Evolutionary conservation across 257 asterid species (phyloP).

Genomic region (Jacaranda mimosifolia): DNA sequence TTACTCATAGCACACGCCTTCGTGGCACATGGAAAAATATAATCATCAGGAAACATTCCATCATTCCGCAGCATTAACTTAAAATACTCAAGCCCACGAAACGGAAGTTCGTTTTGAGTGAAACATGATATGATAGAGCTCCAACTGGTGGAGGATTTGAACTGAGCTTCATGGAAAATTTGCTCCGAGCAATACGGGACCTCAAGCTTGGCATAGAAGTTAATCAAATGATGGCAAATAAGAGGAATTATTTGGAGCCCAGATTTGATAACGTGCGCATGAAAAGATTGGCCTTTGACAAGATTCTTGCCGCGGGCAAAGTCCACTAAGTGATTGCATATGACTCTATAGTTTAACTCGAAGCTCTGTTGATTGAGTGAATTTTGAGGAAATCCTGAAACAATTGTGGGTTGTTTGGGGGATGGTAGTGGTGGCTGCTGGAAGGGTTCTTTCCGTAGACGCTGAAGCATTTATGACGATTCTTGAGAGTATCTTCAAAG

Average conservation of each 20-base stretch:
- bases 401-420: slow-evolving; percentile 27
- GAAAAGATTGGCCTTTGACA: slow-evolving; percentile 63
- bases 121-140: slow-evolving; percentile 79
- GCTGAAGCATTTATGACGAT: slow-evolving; percentile 49
- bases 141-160: slow-evolving; percentile 86
- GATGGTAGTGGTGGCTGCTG: slow-evolving; percentile 19
- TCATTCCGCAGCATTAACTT: slow-evolving; percentile 53
- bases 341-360: slow-evolving; percentile 55
- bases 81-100: slow-evolving; percentile 59
- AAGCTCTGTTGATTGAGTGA: slow-evolving; percentile 49
- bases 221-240: slow-evolving; percentile 76
- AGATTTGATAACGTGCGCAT: slow-evolving; percentile 64
- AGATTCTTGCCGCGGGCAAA: slow-evolving; percentile 57
- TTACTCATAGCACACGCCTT: slow-evolving; percentile 67
- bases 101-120: slow-evolving; percentile 73
- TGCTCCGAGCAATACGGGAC: slow-evolving; percentile 61
- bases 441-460: slow-evolving; percentile 35
- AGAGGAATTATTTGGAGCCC: slow-evolving; percentile 70
- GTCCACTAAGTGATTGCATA: slow-evolving; percentile 66
- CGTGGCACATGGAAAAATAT: slow-evolving; percentile 64
- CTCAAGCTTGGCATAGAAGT: slow-evolving; percentile 79
- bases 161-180: slow-evolving; percentile 58
- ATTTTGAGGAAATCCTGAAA: slow-evolving; percentile 38
- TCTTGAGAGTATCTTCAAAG: slow-evolving; percentile 1
- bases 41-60: slow-evolving; percentile 61